Evolutionary conservation across 192 early-diverging fungal species (phyloP).

Genomic region (Linnemannia hyalina): DNA sequence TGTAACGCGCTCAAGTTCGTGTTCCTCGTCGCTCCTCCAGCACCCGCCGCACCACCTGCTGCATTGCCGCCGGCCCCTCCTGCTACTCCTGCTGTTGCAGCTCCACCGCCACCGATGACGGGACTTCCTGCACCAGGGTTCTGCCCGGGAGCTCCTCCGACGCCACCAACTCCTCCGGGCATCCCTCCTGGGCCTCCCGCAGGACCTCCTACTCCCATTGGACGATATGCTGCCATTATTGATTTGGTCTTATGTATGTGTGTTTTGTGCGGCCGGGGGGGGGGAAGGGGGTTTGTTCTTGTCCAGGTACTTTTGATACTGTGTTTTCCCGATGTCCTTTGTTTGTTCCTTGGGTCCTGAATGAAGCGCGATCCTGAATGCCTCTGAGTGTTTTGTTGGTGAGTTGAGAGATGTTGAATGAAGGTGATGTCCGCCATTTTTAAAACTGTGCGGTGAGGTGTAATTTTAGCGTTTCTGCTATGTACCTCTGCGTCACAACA

Average conservation of each 20-base stretch:
- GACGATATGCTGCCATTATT: slow-evolving; percentile 38
- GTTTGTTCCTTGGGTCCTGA: background rate
- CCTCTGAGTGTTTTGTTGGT: background rate
- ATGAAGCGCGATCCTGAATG: background rate
- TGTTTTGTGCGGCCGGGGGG: background rate
- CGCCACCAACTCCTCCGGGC: slow-evolving; percentile 10
- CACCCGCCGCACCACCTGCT: slow-evolving; percentile 16
- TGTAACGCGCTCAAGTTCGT: slow-evolving; percentile 35
- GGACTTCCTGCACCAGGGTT: background rate
- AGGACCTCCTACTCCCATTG: slow-evolving; percentile 27
- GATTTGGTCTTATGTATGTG: background rate
- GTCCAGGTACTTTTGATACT: background rate
- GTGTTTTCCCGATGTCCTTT: background rate
- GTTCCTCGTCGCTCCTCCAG: slow-evolving; percentile 10
- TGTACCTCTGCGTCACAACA: background rate
- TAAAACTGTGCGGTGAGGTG: background rate
- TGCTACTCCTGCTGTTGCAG: background rate
- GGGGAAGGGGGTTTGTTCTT: no score
- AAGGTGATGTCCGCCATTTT: background rate
- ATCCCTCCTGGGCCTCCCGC: slow-evolving; percentile 13
- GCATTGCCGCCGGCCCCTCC: slow-evolving; percentile 19
- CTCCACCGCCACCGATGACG: slow-evolving; percentile 14
- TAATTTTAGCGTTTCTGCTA: background rate
- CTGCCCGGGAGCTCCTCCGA: background rate
- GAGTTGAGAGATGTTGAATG: background rate